phyloP scores from a whole-genome alignment of 495 filamentous ascomycete species.

The Saxophila tyrrhenica region DNA sequence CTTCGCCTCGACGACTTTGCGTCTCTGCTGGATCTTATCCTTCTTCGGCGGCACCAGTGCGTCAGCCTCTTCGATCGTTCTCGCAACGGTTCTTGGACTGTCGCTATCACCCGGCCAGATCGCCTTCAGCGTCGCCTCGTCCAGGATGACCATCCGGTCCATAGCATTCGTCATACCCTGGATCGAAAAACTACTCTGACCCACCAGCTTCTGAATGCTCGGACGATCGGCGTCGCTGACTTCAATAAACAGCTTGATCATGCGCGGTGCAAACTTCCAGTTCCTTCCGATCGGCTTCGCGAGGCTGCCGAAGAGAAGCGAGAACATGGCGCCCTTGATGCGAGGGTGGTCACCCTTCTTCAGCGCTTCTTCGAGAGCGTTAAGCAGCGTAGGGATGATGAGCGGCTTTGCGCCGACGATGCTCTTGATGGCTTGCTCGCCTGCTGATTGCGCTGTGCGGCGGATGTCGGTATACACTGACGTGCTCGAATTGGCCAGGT shows the following conservation, averaged over 20 bases:
- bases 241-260: conserved; percentile 81
- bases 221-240: conserved; percentile 83
- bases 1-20: conserved; percentile 63
- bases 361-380: conserved; percentile 68
- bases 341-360: conserved; percentile 70
- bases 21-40: conserved; percentile 58
- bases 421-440: conserved; percentile 87
- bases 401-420: conserved; percentile 75
- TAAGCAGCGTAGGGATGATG: conserved; percentile 77
- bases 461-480: conserved; percentile 95
- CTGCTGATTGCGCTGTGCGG: conserved; percentile 79
- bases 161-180: conserved; percentile 82
- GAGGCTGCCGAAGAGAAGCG: conserved; percentile 75
- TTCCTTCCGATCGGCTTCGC: conserved; percentile 78
- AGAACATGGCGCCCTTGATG: conserved; percentile 90
- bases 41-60: conserved; percentile 61
- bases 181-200: conserved; percentile 67
- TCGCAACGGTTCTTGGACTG: conserved; percentile 17
- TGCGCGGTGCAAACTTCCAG: conserved; percentile 80
- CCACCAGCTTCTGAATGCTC: conserved; percentile 83
- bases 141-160: conserved; percentile 77
- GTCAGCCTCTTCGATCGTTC: conserved; percentile 30
- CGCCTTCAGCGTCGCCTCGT: conserved; percentile 55
- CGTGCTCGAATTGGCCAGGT: conserved; percentile 81
- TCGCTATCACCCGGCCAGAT: conserved; percentile 46